Base-by-base conservation (phyloP, 1,284 basidiomycete species). In the Moesziomyces globuligerus region DNA sequence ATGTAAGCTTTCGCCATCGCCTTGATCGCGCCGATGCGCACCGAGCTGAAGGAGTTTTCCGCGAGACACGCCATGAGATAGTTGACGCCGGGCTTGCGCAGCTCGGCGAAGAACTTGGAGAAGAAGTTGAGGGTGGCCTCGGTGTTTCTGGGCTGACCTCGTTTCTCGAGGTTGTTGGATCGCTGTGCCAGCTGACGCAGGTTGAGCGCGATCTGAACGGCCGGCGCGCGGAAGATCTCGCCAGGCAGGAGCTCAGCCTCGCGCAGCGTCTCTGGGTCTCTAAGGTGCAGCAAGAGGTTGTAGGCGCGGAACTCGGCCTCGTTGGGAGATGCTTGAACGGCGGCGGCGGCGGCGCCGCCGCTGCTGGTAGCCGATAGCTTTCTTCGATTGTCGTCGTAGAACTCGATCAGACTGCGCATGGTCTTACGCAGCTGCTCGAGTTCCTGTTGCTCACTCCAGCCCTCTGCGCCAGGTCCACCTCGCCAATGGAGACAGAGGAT, bases 281-380 rank as follows among this genome's bases (percentile, higher is more conserved):
- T 89, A 38, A 96, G 90, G 78, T 96, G 93, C 37, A 92, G 90
- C 34, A 98, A 87, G 34, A 94, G 88, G 80, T 95, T 92, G 84
- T 98, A 98, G 0, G 96, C 90, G 20, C 93, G 89, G 88, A 98
- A 96, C 83, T 98, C 95, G 44, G 96, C 88, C 80, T 98, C 94
- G 53, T 91, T 90, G 0, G 90, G 88, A 7, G 90, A 90, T 47
- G 89, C 80, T 37, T 89, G 18, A 8, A 84, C 69, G 11, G 86
- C 90, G 86, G 54, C 92, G 88, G 61, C 83, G 78, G 34, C 47
- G 8, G 29, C 15, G 1, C 39, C 38, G n/a, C n/a, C n/a, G n/a
- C n/a, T n/a, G 24, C 34, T 25, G 3, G 60, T 15, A 13, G 50
- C 52, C 3, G 45, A 39, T n/a, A n/a, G n/a, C 48, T 59, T 66